A percentile compares a stretch with the other conserved stretches of the same genome.
These are phyloP conservation scores for Phytophthora chlamydospora DNA, from an alignment of 352 stramenopile species.

Conservation along the genomic window DNA sequence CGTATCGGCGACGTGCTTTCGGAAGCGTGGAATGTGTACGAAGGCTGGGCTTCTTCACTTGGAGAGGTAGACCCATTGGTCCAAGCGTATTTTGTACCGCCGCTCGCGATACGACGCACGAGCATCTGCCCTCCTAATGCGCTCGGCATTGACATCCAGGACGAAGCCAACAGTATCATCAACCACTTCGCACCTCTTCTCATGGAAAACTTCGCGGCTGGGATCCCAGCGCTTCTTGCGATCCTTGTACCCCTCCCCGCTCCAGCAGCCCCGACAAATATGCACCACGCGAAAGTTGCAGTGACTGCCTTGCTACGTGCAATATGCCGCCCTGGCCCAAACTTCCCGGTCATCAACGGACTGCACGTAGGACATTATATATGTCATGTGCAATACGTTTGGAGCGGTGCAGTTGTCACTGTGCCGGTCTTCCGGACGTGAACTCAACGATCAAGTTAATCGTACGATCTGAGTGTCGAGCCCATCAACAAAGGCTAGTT, in stretches of 20 bases:
- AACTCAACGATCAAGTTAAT: too few species aligned
- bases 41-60: not conserved
- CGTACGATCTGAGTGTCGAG: too few species aligned
- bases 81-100: not conserved
- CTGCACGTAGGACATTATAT: not conserved
- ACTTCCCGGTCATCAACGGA: not conserved
- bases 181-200: conserved; percentile 3
- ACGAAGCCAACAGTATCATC: conserved; percentile 6
- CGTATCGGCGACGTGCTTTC: not conserved
- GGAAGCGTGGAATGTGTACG: conserved; percentile 1
- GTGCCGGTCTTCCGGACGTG: not conserved
- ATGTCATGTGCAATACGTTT: not conserved
- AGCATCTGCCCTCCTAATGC: not conserved
- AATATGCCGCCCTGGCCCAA: not conserved
- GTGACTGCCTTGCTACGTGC: not conserved
- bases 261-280: not conserved
- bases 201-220: not conserved
- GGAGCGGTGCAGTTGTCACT: not conserved
- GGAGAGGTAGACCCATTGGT: not conserved
- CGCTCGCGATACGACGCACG: not conserved
- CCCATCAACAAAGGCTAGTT: too few species aligned
- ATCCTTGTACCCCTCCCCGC: not conserved
- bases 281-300: not conserved
- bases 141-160: not conserved
- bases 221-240: conserved; percentile 5